phyloP scores from a whole-genome alignment of 192 early-diverging fungal genomes.

The Backusella australiensis region DNA sequence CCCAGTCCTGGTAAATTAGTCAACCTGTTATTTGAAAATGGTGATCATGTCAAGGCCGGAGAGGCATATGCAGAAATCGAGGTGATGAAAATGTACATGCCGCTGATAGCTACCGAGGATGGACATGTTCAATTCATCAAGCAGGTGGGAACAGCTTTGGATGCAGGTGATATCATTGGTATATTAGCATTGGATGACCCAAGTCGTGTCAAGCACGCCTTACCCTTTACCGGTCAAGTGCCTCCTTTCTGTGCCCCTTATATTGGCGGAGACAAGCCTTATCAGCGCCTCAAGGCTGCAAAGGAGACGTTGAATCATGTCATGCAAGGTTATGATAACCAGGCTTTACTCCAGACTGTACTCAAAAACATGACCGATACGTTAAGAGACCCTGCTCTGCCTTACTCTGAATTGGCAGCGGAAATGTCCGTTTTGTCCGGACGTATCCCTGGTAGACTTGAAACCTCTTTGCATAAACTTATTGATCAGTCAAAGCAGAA shows the following conservation, averaged over 20 bases:
- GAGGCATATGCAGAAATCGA: constrained; percentile 98
- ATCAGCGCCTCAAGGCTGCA: constrained; percentile 72
- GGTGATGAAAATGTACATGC: constrained; percentile 99
- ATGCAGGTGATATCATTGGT: constrained; percentile 91
- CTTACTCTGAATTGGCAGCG: constrained; percentile 78
- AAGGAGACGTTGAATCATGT: constrained; percentile 67
- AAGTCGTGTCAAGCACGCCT: constrained; percentile 83
- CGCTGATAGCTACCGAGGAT: constrained; percentile 86
- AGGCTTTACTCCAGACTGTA: constrained; percentile 61
- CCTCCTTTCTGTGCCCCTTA: constrained; percentile 73
- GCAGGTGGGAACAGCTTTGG: constrained; percentile 79
- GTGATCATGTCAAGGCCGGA: constrained; percentile 82
- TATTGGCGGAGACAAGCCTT: constrained; percentile 80
- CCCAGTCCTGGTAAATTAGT: constrained; percentile 97
- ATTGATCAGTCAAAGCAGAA: constrained; percentile 39
- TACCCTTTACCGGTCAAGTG: constrained; percentile 77
- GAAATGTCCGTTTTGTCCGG: constrained; percentile 80
- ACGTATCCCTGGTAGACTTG: constrained; percentile 76
- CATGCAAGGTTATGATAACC: constrained; percentile 86
- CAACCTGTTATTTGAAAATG: constrained; percentile 86
- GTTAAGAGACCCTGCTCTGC: constrained; percentile 73
- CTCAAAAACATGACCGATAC: constrained; percentile 73
- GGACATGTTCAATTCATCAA: constrained; percentile 87
- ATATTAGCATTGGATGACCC: constrained; percentile 91
- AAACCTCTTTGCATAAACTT: constrained; percentile 50